Base-by-base conservation (phyloP, 2,329 filamentous ascomycete species). In the Aaosphaeria arxii region DNA sequence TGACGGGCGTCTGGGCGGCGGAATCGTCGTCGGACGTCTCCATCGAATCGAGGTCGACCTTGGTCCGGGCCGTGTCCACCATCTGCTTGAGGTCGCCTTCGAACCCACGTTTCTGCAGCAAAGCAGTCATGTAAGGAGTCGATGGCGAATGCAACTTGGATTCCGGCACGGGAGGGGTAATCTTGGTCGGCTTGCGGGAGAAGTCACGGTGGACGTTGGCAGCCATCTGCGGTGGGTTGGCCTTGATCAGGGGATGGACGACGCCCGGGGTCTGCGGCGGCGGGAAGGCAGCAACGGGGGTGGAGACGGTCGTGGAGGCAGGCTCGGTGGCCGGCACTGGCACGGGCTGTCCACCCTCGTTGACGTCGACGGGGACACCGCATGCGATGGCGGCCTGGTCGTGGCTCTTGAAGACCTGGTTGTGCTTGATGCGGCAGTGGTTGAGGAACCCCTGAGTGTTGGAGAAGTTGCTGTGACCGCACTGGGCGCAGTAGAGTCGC, bases 361-460 rank as follows among this genome's bases (percentile, higher is more conserved):
- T 81, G 53, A 82, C 76, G 59, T 95, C 88, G 49, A 96, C 83
- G 9, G 87, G 84, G 57, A 91, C 86, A 45, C 94, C 94, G 59
- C 90, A 95, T 50, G 88, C 87, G 47, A 91, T 80, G 32, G 92
- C 94, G 53, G 94, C 94, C 63, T 91, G 89, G 69, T 97, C 92
- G 64, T 99, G 94, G 60, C 90, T 96, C 73, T 95, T 92, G 77
- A 91, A 97, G 55, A 95, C 91, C 50, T 89, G 82, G 66, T 87
- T 88, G 73, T 99, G 94, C 29, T 91, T 91, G 61, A 99, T 97
- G 48, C 94, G 90, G 68, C 92, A 97, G 67, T 99, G 94, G 66
- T 99, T 99, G 74, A 99, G 94, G 73, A 97, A 97, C n/a, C 94
- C 94, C 71, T 97, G 94, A 0, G 91, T 95, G 74, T 91, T 97